Conservation (phyloP, 345 rosid genomes). For the Cardamine chenopodiifolia region DNA sequence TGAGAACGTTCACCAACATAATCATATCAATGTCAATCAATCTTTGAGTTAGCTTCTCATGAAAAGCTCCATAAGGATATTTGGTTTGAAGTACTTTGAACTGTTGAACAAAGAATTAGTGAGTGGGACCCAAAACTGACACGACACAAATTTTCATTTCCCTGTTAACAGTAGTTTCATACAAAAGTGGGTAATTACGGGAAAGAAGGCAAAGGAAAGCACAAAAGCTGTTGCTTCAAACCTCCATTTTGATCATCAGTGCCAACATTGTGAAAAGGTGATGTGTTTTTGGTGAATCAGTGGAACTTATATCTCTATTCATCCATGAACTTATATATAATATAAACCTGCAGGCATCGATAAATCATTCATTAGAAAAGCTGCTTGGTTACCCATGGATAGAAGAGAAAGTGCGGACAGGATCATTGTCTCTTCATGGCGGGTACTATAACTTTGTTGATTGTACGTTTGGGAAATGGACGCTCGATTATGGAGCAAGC, state of each 20-base stretch:
- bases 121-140: conserved; percentile 37
- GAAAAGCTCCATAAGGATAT: neutral
- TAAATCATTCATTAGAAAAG: conserved; percentile 67
- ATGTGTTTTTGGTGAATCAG: conserved; percentile 10
- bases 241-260: conserved; percentile 81
- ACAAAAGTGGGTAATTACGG: conserved; percentile 75
- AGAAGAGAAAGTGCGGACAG: conserved; percentile 71
- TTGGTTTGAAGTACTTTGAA: conserved; percentile 2
- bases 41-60: no score
- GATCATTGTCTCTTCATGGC: conserved; percentile 72
- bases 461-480: conserved; percentile 97
- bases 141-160: conserved; percentile 27
- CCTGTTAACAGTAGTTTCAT: conserved; percentile 67
- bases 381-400: conserved; percentile 95
- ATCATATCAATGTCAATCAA: neutral
- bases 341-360: conserved; percentile 58
- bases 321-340: conserved; percentile 18
- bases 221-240: conserved; percentile 64
- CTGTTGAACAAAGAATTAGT: neutral
- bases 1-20: no score
- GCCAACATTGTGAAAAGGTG: conserved; percentile 97
- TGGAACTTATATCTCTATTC: neutral
- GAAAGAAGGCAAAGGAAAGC: conserved; percentile 74
- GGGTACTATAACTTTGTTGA: conserved; percentile 83
- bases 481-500: conserved; percentile 65